phyloP scores from a whole-genome alignment of 2,329 filamentous ascomycete species.

The Zasmidium cellare region DNA sequence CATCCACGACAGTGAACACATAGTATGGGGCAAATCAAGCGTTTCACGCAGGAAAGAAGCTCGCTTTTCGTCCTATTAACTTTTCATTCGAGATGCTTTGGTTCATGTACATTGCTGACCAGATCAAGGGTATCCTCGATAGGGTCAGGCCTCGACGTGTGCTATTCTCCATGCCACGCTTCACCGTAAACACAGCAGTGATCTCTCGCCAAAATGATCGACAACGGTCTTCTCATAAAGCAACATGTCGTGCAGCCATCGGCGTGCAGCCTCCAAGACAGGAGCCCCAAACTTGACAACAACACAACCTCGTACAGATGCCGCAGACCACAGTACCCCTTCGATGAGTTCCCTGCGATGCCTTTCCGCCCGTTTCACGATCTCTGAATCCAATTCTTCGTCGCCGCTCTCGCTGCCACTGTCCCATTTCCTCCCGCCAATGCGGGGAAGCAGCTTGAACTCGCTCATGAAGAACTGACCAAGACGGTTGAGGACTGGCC shows the following conservation, averaged over 20 bases:
- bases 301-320: slow-evolving; percentile 76
- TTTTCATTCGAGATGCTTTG: too few species aligned
- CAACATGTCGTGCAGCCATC: slow-evolving; percentile 78
- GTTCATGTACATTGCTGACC: too few species aligned
- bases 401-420: slow-evolving; percentile 34
- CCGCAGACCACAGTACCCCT: slow-evolving; percentile 77
- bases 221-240: slow-evolving; percentile 70
- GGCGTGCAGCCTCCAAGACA: slow-evolving; percentile 75
- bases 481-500: slow-evolving; percentile 65
- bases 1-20: too few species aligned
- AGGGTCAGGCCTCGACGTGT: too few species aligned
- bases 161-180: too few species aligned
- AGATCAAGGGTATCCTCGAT: too few species aligned
- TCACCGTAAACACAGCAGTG: slow-evolving; percentile 63
- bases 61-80: too few species aligned
- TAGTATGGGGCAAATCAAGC: too few species aligned
- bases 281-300: slow-evolving; percentile 87
- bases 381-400: slow-evolving; percentile 41
- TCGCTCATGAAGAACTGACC: slow-evolving; percentile 75
- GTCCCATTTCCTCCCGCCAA: slow-evolving; percentile 78
- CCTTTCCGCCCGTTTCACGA: slow-evolving; percentile 44
- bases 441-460: slow-evolving; percentile 74
- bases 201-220: slow-evolving; percentile 74
- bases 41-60: too few species aligned
- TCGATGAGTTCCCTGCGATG: slow-evolving; percentile 55